Evolutionary conservation across 2,329 filamentous ascomycete species (phyloP), one percentile per base, ranked within the genome.

Genomic region (Epichloe uncinata): DNA sequence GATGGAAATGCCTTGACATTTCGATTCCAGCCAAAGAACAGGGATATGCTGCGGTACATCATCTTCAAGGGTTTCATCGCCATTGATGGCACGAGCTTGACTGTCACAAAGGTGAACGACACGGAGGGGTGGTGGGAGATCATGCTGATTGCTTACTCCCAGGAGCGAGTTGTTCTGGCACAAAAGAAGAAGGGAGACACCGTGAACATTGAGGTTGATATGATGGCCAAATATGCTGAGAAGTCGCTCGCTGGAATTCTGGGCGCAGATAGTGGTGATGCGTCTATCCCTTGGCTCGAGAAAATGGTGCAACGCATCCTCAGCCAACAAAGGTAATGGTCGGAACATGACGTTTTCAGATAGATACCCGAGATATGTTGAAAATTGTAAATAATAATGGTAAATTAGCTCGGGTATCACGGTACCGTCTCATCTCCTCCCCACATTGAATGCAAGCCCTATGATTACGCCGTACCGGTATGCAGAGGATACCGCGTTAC

Each of bases 51-150:
- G 69, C 74, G 82, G 58, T 96, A 97, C 68, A 77, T 98, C 51
- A 88, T 98, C 16, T 88, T 94, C 73, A 98, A 98, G 74, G 93
- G 93, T 46, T 98, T 89, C 67, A 82, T 98, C 50, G 88, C 90
- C 42, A 78, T 98, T 47, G 93, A 98, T 63, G 93, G 93, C 4
- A 91, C 93, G 20, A 96, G 90, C 63, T 72, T 98, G 73, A 98
- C 93, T 0, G 78, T 98, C 2, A 97, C 91, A 2, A 77, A 79
- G 57, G 91, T 97, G 33, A 71, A 91, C 60, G 91, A 96, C 66
- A 75, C 63, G 4, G 78, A 81, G 56, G 82, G 84, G 41, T 94
- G 88, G 66, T 96, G 84, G 79, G 93, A 97, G 76, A 85, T 98
- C 46, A 98, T 98, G 93, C 74, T 98, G 54, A 96, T 98, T 65